These are phyloP conservation scores for Neospermospora avenae DNA, from an alignment of 2,329 filamentous ascomycete species.

Conservation along the genomic window DNA sequence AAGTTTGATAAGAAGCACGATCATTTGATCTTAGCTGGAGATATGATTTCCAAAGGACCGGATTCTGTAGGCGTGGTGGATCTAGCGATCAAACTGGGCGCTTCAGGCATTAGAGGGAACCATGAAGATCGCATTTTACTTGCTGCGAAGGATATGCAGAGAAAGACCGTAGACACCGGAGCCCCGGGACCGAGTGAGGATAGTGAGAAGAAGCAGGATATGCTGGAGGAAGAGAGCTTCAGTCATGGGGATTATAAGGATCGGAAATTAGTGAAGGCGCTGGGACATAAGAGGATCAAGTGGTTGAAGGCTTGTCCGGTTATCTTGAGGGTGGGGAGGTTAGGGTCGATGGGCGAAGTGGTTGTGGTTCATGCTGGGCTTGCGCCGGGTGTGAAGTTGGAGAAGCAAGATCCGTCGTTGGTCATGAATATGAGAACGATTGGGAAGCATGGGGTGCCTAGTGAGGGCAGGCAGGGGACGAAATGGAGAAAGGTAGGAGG, in stretches of 20 bases:
- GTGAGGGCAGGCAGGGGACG: constrained; percentile 27
- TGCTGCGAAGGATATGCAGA: constrained; percentile 46
- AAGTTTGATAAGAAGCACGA: constrained; percentile 61
- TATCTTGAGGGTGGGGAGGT: constrained; percentile 68
- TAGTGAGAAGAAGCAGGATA: constrained; percentile 28
- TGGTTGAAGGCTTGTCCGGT: constrained; percentile 73
- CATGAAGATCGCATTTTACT: constrained; percentile 86
- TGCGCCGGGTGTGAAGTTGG: constrained; percentile 68
- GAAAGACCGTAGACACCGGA: constrained; percentile 32
- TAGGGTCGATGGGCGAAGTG: constrained; percentile 59
- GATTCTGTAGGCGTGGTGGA: constrained; percentile 76
- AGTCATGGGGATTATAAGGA: constrained; percentile 33
- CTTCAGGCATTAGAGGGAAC: constrained; percentile 84
- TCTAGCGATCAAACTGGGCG: constrained; percentile 67
- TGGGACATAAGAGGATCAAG: constrained; percentile 51
- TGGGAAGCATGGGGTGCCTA: constrained; percentile 29
- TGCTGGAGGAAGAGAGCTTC: constrained; percentile 27
- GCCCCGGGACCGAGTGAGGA: constrained; percentile 29
- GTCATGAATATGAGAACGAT: constrained; percentile 88
- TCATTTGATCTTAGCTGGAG: constrained; percentile 73
- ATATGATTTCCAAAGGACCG: constrained; percentile 83
- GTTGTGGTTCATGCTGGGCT: constrained; percentile 84
- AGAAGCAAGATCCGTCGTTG: constrained; percentile 70
- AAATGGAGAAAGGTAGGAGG: constrained; percentile 33
- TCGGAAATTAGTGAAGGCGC: constrained; percentile 28